Evolutionary conservation across 2,329 filamentous ascomycete species (phyloP).

Genomic region (Pseudogymnoascus sp.): DNA sequence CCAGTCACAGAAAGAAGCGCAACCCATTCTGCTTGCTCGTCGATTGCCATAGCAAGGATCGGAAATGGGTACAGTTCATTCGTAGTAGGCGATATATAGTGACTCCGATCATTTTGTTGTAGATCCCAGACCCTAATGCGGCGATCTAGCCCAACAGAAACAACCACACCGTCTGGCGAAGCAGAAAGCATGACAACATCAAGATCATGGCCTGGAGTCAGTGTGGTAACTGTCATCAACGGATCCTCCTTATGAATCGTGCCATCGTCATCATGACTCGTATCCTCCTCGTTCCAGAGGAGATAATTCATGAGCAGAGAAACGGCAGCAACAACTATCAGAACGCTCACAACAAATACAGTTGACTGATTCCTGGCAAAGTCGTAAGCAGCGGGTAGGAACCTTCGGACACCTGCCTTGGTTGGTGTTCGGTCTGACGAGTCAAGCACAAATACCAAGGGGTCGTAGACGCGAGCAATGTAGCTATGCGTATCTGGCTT

Average conservation of each 20-base stretch:
- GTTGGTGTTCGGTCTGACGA: slow-evolving; percentile 58
- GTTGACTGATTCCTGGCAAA: slow-evolving; percentile 55
- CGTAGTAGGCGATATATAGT: slow-evolving; percentile 32
- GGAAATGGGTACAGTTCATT: slow-evolving; percentile 47
- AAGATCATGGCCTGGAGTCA: slow-evolving; percentile 58
- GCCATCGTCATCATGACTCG: slow-evolving; percentile 41
- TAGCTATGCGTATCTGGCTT: slow-evolving; percentile 68
- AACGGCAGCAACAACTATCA: slow-evolving; percentile 58
- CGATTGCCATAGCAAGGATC: slow-evolving; percentile 57
- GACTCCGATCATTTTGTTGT: slow-evolving; percentile 35
- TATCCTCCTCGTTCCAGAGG: slow-evolving; percentile 56
- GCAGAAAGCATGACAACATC: slow-evolving; percentile 62
- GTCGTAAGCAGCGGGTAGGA: slow-evolving; percentile 58
- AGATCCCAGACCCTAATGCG: slow-evolving; percentile 61
- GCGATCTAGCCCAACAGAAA: slow-evolving; percentile 66
- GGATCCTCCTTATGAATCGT: slow-evolving; percentile 40
- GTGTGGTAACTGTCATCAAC: slow-evolving; percentile 52
- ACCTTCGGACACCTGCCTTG: slow-evolving; percentile 38
- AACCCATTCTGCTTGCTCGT: slow-evolving; percentile 58
- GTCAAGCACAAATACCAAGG: slow-evolving; percentile 64
- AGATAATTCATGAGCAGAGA: slow-evolving; percentile 69
- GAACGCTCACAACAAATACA: slow-evolving; percentile 56
- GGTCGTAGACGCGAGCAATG: slow-evolving; percentile 67
- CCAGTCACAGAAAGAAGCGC: slow-evolving; percentile 57
- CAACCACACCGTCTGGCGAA: slow-evolving; percentile 57